A percentile compares a stretch with the other conserved stretches of the same genome.
Conservation (phyloP, 2,329 filamentous ascomycete species). For the Aspergillus novofumigatus region DNA sequence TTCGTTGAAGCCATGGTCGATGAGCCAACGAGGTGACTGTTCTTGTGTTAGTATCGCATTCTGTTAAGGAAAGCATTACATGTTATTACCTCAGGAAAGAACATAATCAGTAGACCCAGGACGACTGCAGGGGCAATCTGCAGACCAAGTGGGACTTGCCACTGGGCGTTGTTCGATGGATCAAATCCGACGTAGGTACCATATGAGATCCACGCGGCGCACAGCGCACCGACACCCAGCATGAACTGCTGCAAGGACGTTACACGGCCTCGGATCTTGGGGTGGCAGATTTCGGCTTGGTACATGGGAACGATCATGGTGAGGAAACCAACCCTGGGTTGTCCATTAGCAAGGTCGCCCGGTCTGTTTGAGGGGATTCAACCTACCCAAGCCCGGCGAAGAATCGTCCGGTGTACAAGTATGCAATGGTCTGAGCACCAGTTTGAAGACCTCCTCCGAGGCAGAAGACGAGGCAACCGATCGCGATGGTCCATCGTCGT, state of each 20-base stretch:
- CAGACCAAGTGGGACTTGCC: conserved; percentile 63
- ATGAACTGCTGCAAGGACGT: conserved; percentile 79
- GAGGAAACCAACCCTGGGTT: conserved; percentile 53
- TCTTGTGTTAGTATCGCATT: conserved; percentile 4
- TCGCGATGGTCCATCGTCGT: conserved; percentile 65
- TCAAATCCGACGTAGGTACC: conserved; percentile 55
- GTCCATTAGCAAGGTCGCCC: conserved; percentile 32
- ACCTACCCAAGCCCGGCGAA: conserved; percentile 54
- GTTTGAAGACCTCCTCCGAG: conserved; percentile 72
- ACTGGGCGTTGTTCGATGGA: conserved; percentile 48
- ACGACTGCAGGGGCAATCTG: conserved; percentile 66
- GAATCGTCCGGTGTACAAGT: conserved; percentile 66
- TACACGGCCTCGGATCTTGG: conserved; percentile 69
- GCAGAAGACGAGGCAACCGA: conserved; percentile 67
- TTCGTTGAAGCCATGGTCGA: conserved; percentile 64
- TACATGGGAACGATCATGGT: conserved; percentile 68
- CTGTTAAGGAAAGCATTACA: neutral
- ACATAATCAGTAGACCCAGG: conserved; percentile 60
- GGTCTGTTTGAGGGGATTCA: neutral
- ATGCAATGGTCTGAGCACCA: conserved; percentile 56
- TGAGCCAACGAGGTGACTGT: conserved; percentile 66
- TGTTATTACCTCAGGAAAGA: conserved; percentile 61
- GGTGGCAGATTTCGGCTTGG: conserved; percentile 75
- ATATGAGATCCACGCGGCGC: conserved; percentile 70
- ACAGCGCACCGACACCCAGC: conserved; percentile 69